A percentile compares a stretch with the other conserved stretches of the same genome.
These are phyloP conservation scores for Glycine latifolia DNA, from an alignment of 306 rosid genomes.

Conservation along the genomic window DNA sequence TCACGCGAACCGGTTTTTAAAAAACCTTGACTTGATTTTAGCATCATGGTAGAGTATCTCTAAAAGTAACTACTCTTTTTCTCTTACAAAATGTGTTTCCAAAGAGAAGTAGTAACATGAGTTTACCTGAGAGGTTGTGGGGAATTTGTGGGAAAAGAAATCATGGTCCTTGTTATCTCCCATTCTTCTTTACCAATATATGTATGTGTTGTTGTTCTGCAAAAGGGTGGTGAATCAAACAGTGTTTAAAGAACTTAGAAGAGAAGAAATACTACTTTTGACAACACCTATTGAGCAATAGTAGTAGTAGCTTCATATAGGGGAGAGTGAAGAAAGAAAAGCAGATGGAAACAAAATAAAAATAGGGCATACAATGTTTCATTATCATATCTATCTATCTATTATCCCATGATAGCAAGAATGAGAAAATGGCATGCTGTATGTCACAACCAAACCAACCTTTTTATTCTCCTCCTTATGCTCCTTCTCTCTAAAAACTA, in stretches of 20 bases:
- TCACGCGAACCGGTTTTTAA: not conserved
- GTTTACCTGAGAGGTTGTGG: conserved; percentile 74
- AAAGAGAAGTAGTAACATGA: not conserved
- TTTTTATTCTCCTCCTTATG: not conserved
- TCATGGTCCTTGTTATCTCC: conserved; percentile 58
- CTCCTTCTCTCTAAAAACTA: conserved; percentile 3
- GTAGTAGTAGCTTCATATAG: not conserved
- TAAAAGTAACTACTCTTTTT: not conserved
- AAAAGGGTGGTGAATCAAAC: conserved; percentile 57
- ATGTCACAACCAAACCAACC: conserved; percentile 17
- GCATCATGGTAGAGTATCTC: not conserved
- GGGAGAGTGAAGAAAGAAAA: not conserved
- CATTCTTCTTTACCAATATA: conserved; percentile 45
- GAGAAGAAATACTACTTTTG: not conserved
- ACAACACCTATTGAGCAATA: not conserved
- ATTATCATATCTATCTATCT: not conserved
- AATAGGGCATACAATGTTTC: conserved; percentile 12
- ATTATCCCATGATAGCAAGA: conserved; percentile 3
- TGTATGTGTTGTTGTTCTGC: conserved; percentile 28
- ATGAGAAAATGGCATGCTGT: conserved; percentile 6
- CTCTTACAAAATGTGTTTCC: not conserved
- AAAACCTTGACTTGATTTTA: not conserved
- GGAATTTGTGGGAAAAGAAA: conserved; percentile 62
- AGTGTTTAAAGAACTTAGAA: conserved; percentile 45
- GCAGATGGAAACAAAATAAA: not conserved